Evolutionary conservation across 805 yeast species (phyloP).

Genomic region (Barnettozyma botsteinii): DNA sequence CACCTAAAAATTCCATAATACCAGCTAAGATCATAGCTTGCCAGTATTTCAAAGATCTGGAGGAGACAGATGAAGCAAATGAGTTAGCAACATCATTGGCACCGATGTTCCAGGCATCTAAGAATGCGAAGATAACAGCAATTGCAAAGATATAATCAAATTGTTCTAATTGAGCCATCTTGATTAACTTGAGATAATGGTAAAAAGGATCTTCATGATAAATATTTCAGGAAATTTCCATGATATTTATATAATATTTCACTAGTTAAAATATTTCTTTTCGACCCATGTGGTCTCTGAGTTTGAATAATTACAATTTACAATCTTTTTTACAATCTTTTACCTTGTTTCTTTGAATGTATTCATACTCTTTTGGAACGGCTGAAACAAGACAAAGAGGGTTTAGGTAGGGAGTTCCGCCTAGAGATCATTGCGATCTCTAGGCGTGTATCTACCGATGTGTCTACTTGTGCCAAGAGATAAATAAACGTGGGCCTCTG

Average conservation of each 20-base stretch:
- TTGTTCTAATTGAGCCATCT: slow-evolving; percentile 24
- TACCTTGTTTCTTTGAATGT: too few species aligned
- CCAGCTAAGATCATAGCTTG: slow-evolving; percentile 74
- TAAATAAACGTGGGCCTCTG: too few species aligned
- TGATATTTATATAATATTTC: background rate
- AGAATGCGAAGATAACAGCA: slow-evolving; percentile 62
- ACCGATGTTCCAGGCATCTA: slow-evolving; percentile 77
- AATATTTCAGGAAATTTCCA: background rate
- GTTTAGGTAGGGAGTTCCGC: too few species aligned
- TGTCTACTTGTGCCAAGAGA: too few species aligned
- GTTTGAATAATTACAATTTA: too few species aligned
- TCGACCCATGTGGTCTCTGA: background rate
- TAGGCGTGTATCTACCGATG: too few species aligned
- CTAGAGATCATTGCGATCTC: too few species aligned
- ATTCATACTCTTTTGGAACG: too few species aligned
- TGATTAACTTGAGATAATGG: background rate
- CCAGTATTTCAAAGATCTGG: slow-evolving; percentile 62
- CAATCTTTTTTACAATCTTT: too few species aligned
- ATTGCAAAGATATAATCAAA: slow-evolving; percentile 69
- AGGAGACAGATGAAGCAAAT: slow-evolving; percentile 69
- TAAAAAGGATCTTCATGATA: too few species aligned
- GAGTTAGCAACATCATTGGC: slow-evolving; percentile 83
- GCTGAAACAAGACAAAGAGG: too few species aligned
- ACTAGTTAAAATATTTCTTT: too few species aligned
- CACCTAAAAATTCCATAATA: slow-evolving; percentile 68